Percentiles rank a stretch among this genome's conserved stretches.
These are phyloP conservation scores for Alopecurus myosuroides DNA, from an alignment of 176 grass and related monocot genomes.

Conservation along the genomic window DNA sequence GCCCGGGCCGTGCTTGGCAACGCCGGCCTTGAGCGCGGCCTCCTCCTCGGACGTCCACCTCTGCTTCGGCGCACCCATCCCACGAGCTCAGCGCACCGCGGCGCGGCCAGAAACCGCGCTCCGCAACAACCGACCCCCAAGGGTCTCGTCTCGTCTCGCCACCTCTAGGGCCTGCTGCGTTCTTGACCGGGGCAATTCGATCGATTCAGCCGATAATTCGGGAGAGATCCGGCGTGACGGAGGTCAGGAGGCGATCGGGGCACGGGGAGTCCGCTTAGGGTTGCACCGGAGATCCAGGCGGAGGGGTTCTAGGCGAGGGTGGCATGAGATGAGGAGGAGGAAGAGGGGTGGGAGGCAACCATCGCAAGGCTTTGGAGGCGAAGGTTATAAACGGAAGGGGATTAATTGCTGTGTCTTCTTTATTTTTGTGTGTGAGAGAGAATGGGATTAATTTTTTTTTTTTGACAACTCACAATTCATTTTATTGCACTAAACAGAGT, in stretches of 20 bases:
- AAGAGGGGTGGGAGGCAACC: background rate
- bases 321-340: conserved; percentile 26
- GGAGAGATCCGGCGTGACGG: background rate
- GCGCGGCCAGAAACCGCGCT: background rate
- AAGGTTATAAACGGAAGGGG: conserved; percentile 27
- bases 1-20: conserved; percentile 76
- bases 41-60: conserved; percentile 90
- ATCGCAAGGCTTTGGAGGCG: conserved; percentile 4
- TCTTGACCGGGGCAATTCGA: conserved; percentile 25
- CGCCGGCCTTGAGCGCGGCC: conserved; percentile 89
- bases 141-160: background rate
- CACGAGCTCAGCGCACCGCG: background rate
- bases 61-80: conserved; percentile 94
- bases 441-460: no score
- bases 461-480: no score
- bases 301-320: conserved; percentile 32
- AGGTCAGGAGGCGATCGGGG: background rate
- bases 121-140: background rate
- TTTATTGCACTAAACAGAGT: no score
- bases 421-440: background rate
- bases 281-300: conserved; percentile 13
- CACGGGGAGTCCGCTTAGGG: background rate
- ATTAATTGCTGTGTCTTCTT: background rate
- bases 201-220: background rate
- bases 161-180: background rate